phyloP scores from a whole-genome alignment of 441 rosid species.

The Jatropha podagrica region DNA sequence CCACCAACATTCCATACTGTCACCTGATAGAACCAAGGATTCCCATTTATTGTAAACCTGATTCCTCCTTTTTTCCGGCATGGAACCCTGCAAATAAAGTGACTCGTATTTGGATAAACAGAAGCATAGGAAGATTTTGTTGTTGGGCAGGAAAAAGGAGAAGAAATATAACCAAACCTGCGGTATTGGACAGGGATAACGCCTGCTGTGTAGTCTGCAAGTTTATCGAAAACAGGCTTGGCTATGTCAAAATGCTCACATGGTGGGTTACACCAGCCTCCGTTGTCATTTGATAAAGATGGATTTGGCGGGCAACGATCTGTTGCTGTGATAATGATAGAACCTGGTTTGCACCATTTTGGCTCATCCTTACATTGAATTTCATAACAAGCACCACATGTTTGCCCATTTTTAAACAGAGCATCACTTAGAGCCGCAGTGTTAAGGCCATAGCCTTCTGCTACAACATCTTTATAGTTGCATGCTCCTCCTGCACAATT shows the following conservation, averaged over 20 bases:
- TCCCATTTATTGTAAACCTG: conserved; percentile 41
- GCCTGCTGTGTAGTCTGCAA: conserved; percentile 46
- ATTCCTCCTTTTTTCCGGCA: conserved; percentile 61
- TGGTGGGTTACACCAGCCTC: conserved; percentile 61
- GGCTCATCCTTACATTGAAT: conserved; percentile 38
- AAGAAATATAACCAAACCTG: conserved; percentile 26
- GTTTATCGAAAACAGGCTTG: conserved; percentile 35
- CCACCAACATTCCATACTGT: conserved; percentile 48
- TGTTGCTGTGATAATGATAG: conserved; percentile 51
- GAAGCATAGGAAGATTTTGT: no score
- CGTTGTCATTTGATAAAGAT: conserved; percentile 31
- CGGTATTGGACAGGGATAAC: conserved; percentile 49
- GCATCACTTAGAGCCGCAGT: conserved; percentile 52
- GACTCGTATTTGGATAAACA: no score
- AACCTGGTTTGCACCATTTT: conserved; percentile 51
- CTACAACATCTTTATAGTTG: conserved; percentile 40
- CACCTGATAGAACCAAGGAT: conserved; percentile 49
- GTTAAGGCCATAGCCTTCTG: conserved; percentile 40
- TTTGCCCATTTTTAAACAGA: conserved; percentile 44
- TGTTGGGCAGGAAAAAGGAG: no score
- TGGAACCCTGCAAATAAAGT: conserved; percentile 38
- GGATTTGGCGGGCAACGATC: conserved; percentile 56
- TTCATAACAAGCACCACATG: conserved; percentile 59
- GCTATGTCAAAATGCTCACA: conserved; percentile 57
- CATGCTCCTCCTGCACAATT: conserved; percentile 55